Evolutionary conservation across 2,329 filamentous ascomycete genomes (phyloP).

Genomic region (Aureobasidium sp.): DNA sequence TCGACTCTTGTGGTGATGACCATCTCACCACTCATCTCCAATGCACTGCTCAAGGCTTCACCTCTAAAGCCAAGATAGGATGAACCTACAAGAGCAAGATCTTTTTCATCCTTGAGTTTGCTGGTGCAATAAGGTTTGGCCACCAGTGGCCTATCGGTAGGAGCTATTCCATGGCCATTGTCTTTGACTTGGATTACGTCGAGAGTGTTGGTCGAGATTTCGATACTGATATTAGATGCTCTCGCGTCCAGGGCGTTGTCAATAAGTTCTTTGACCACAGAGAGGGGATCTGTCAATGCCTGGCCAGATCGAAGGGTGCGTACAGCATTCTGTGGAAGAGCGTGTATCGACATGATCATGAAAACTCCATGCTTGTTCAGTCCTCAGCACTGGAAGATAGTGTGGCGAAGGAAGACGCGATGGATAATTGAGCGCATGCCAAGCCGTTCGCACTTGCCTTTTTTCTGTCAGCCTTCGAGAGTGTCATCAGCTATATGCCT

Average conservation of each 20-base stretch:
- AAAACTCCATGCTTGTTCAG: background rate
- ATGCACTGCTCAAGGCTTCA: slow-evolving; percentile 74
- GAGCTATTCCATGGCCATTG: slow-evolving; percentile 76
- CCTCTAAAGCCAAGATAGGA: slow-evolving; percentile 79
- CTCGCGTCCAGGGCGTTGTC: slow-evolving; percentile 81
- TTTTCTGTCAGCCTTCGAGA: no score
- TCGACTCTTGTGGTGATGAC: slow-evolving; percentile 70
- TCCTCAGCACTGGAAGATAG: background rate
- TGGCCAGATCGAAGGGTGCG: slow-evolving; percentile 68
- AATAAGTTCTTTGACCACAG: slow-evolving; percentile 78
- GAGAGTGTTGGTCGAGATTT: slow-evolving; percentile 71
- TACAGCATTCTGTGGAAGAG: slow-evolving; percentile 47
- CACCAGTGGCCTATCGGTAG: slow-evolving; percentile 66
- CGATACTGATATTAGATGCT: slow-evolving; percentile 71
- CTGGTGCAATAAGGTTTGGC: slow-evolving; percentile 78
- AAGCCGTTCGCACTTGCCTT: background rate
- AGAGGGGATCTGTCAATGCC: slow-evolving; percentile 64
- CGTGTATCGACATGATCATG: slow-evolving; percentile 42
- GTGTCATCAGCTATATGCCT: no score
- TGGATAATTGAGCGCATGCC: background rate
- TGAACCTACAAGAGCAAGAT: slow-evolving; percentile 63
- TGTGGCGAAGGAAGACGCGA: slow-evolving; percentile 9
- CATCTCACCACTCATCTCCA: slow-evolving; percentile 62
- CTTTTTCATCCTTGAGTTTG: slow-evolving; percentile 72
- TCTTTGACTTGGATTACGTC: slow-evolving; percentile 76